Base-by-base conservation (phyloP, 2,329 filamentous ascomycete genomes). In the Hypoxylon rubiginosum region DNA sequence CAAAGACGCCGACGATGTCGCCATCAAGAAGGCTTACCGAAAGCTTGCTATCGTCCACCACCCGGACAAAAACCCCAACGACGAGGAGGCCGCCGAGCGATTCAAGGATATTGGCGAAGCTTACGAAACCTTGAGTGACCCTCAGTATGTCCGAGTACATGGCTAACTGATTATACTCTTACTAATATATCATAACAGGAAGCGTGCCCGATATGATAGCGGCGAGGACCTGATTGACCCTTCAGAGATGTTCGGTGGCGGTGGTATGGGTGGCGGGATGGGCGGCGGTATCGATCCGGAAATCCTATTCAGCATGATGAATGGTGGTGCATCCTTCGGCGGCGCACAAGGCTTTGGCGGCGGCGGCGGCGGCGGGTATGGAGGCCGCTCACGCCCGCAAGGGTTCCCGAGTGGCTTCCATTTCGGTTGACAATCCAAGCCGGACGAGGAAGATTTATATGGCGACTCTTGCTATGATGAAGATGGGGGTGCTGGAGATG, bases 41-140 rank as follows among this genome's bases (percentile, higher is more conserved):
- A 97, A 96, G 81, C 86, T 97, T 76, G 96, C 96, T 61, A 95
- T 99, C 72, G 85, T 94, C 70, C 92, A 97, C 78, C 96, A 99
- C 79, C 96, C 96, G 2, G 96, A 99, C 83, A 99, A 99, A 88
- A 99, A 98, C 82, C 93, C 91, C 0, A 92, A 91, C 68, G 92
- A 97, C 74, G 87, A 90, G 63, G 85, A 89, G 55, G 96, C 96
- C 67, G 95, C 94, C 75, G 91, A 93, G 73, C 90, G 92, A 76
- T 99, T 99, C 87, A 98, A 99, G 87, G 96, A 99, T 78, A 92
- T 97, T 78, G 92, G 94, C 74, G 96, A 99, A 84, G 95, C 95
- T 43, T 97, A 99, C 78, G 96, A 99, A 82, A 97, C 91, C 53
- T 83, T 99, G 81, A 97, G 92, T 77, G 96, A 99, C 81, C 85